These are phyloP conservation scores for Termitomyces sp. DNA, from an alignment of 768 basidiomycete genomes.

Conservation along the genomic window DNA sequence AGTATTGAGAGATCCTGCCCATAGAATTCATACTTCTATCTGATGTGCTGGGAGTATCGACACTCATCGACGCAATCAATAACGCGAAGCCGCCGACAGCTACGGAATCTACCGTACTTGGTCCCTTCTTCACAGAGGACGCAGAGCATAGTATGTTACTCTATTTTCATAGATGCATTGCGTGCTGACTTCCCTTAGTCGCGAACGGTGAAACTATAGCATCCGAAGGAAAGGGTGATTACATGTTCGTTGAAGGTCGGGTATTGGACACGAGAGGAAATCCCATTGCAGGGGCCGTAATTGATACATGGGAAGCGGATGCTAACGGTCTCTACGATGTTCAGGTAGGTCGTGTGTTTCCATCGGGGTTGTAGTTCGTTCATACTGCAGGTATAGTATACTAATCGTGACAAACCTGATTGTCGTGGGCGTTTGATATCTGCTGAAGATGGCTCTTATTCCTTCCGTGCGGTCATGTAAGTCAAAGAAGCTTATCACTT, in stretches of 20 bases:
- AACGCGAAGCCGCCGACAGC: constrained; percentile 59
- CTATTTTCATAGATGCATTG: not conserved
- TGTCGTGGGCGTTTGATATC: constrained; percentile 67
- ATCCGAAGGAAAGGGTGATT: constrained; percentile 83
- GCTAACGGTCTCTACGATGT: constrained; percentile 44
- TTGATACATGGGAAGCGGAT: constrained; percentile 88
- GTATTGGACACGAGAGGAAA: constrained; percentile 60
- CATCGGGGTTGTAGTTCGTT: not conserved
- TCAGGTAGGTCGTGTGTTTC: constrained; percentile 26
- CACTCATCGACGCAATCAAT: constrained; percentile 74
- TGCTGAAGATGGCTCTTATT: constrained; percentile 60
- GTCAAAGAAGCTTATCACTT: constrained; percentile 7
- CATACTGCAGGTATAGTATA: constrained; percentile 39
- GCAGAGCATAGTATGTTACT: constrained; percentile 58
- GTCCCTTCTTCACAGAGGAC: constrained; percentile 82
- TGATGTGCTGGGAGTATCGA: constrained; percentile 74
- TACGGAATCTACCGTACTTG: constrained; percentile 75
- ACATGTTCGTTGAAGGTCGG: constrained; percentile 76
- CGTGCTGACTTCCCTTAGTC: constrained; percentile 38
- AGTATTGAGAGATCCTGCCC: constrained; percentile 14
- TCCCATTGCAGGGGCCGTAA: constrained; percentile 61
- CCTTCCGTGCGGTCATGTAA: constrained; percentile 68
- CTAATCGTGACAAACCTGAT: constrained; percentile 54
- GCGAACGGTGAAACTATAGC: constrained; percentile 72
- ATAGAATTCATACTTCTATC: constrained; percentile 85